phyloP scores from a whole-genome alignment of 2,329 filamentous ascomycete species.

The Ascochyta fabae region DNA sequence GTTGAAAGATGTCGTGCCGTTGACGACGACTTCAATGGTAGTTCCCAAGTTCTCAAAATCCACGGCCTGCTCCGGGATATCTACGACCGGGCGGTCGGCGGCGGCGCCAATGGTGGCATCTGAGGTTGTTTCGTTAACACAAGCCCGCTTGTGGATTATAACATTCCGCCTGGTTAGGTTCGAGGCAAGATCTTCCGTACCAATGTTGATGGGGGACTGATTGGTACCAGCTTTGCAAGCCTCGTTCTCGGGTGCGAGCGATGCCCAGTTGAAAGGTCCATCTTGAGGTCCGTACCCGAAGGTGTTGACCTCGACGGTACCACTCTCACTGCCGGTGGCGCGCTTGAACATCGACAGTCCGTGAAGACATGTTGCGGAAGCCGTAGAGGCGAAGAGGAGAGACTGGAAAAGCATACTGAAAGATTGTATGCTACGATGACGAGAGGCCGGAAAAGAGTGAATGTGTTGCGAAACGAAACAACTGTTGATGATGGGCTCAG shows the following conservation, averaged over 20 bases:
- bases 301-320: conserved; percentile 37
- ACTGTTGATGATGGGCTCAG: conserved; percentile 1
- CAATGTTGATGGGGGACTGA: conserved; percentile 65
- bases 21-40: conserved; percentile 63
- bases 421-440: not conserved
- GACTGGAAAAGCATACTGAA: conserved; percentile 42
- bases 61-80: conserved; percentile 53
- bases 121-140: conserved; percentile 19
- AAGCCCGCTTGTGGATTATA: conserved; percentile 6
- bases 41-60: conserved; percentile 65
- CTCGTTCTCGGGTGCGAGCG: conserved; percentile 53
- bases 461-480: conserved; percentile 1
- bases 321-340: conserved; percentile 13
- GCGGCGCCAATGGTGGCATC: conserved; percentile 44
- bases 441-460: not conserved
- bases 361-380: conserved; percentile 51
- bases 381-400: conserved; percentile 42
- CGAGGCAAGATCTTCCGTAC: conserved; percentile 27
- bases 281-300: conserved; percentile 53
- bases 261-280: conserved; percentile 62
- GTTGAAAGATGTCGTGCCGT: conserved; percentile 55
- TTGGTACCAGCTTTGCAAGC: conserved; percentile 57
- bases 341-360: conserved; percentile 50
- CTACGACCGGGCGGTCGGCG: conserved; percentile 36
- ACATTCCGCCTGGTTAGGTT: conserved; percentile 4